Evolutionary conservation across 805 yeast genomes (phyloP).

Genomic region (Metschnikowia kunwiensis): DNA sequence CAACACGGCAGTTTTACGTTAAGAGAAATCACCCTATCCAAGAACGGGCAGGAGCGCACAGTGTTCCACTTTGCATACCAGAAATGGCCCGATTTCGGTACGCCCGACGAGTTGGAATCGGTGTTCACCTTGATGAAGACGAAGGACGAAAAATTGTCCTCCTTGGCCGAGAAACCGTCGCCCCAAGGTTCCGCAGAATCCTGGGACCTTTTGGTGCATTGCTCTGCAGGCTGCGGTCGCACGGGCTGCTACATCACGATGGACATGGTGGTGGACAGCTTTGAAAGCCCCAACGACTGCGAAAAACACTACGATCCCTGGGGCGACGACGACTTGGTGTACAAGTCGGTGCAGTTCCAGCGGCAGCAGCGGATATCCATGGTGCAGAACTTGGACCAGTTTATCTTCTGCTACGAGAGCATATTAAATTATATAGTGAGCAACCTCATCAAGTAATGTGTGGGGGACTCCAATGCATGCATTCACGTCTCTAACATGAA

Average conservation of each 20-base stretch:
- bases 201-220: constrained; percentile 42
- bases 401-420: constrained; percentile 66
- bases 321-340: constrained; percentile 51
- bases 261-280: constrained; percentile 37
- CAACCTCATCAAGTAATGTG: constrained; percentile 7
- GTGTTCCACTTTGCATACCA: constrained; percentile 41
- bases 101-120: constrained; percentile 32
- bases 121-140: constrained; percentile 32
- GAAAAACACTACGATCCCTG: constrained; percentile 26
- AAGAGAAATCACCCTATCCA: constrained; percentile 12
- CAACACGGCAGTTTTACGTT: constrained; percentile 17
- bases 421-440: constrained; percentile 16
- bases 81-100: constrained; percentile 49
- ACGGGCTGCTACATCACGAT: constrained; percentile 51
- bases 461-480: too few relatives aligned
- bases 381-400: constrained; percentile 82
- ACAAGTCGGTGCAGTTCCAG: constrained; percentile 59
- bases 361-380: constrained; percentile 75
- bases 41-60: constrained; percentile 13
- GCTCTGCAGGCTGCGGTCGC: constrained; percentile 62
- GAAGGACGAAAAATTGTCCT: constrained; percentile 28
- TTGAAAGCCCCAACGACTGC: constrained; percentile 17
- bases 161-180: constrained; percentile 4
- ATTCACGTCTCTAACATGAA: too few relatives aligned
- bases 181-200: constrained; percentile 6